Conservation (phyloP, 2,329 filamentous ascomycete species). For the Ascochyta rabiei region DNA sequence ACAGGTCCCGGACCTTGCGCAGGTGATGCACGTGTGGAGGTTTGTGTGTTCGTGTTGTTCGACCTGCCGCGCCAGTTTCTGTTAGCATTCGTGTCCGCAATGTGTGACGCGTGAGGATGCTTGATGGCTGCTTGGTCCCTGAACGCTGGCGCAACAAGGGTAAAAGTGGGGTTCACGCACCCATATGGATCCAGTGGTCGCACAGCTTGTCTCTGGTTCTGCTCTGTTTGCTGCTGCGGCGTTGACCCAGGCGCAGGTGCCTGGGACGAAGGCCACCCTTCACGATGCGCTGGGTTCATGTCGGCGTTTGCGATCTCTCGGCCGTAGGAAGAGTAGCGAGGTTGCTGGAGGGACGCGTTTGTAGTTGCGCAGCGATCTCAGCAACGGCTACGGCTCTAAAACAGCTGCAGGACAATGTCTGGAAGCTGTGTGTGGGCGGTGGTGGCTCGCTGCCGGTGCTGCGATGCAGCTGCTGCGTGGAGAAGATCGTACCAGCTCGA, state of each 20-base stretch:
- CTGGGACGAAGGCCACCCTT: conserved; percentile 53
- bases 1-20: conserved; percentile 46
- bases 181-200: conserved; percentile 46
- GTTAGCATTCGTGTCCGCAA: conserved; percentile 28
- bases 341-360: conserved; percentile 23
- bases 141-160: conserved; percentile 13
- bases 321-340: conserved; percentile 31
- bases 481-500: conserved; percentile 32
- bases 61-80: conserved; percentile 27
- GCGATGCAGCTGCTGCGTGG: conserved; percentile 26
- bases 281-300: conserved; percentile 51
- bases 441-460: conserved; percentile 19
- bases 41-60: conserved; percentile 41
- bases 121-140: conserved; percentile 26
- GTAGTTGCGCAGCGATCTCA: conserved; percentile 15
- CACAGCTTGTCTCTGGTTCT: conserved; percentile 40
- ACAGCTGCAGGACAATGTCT: conserved; percentile 5
- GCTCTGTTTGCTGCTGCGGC: conserved; percentile 41
- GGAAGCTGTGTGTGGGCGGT: conserved; percentile 19
- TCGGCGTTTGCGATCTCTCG: conserved; percentile 41
- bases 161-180: conserved; percentile 32
- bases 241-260: conserved; percentile 54
- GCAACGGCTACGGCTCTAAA: conserved; percentile 26
- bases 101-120: conserved; percentile 15
- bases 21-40: conserved; percentile 43